Conservation (phyloP, 257 asterid genomes). For the Misopates orontium region DNA sequence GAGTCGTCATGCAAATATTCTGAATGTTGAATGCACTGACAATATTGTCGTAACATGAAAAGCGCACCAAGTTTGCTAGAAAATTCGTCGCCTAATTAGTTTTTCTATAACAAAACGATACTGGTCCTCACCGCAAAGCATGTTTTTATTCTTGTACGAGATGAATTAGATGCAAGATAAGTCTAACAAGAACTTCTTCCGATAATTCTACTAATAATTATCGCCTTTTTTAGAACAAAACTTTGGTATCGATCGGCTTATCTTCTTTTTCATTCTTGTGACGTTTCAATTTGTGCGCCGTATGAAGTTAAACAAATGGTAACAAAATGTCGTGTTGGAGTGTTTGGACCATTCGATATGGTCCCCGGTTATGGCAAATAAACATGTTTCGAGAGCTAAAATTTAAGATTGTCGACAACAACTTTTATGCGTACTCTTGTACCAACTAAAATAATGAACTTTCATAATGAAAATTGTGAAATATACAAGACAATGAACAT, state of each 20-base stretch:
- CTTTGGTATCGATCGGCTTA: background rate
- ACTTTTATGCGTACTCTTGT: background rate
- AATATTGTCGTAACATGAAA: too few species aligned
- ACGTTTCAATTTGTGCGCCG: background rate
- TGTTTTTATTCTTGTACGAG: background rate
- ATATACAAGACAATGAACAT: constrained; percentile 28
- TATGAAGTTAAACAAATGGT: background rate
- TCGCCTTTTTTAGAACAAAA: too few species aligned
- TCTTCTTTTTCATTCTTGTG: background rate
- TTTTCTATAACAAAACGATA: too few species aligned
- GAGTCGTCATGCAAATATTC: too few species aligned
- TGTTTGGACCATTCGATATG: constrained; percentile 24
- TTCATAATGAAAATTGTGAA: constrained; percentile 24
- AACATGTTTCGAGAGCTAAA: background rate
- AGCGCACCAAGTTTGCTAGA: too few species aligned
- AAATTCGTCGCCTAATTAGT: too few species aligned
- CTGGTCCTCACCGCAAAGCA: too few species aligned
- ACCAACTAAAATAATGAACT: background rate
- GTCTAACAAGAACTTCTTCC: background rate
- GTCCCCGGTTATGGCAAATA: constrained; percentile 17
- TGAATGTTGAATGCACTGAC: too few species aligned
- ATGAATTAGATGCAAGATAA: background rate
- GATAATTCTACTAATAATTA: background rate
- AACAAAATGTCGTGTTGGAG: background rate
- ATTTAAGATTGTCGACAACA: constrained; percentile 20